Evolutionary conservation across 768 basidiomycete species (phyloP), one percentile per base, ranked within the genome.

Genomic region (Fomitopsis serialis): DNA sequence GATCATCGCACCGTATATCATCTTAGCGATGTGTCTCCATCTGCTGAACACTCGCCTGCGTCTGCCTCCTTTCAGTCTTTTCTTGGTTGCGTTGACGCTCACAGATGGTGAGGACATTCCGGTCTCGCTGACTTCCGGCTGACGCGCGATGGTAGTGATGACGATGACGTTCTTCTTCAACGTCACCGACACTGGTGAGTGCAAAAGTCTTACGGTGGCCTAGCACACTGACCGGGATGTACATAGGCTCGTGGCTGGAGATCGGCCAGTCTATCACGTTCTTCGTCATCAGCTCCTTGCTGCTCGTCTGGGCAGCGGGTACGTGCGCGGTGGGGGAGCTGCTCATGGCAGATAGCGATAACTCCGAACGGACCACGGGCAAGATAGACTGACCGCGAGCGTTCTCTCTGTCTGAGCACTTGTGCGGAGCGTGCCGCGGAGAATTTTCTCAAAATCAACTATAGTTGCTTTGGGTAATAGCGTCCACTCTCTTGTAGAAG

Each of bases 221-320:
- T 12, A 35, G 42, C 45, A 4, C 25, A n/a, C 2, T 40, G 19
- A 40, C 37, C 15, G 6, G 54, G 21, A 6, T 46, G 22, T 37
- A 17, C 25, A 34, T 60, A 79, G 87, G 92, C 0, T 90, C 87
- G 2, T 94, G 92, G 92, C 72, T 93, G 53, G 89, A 94, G 63
- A 94, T 92, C 49, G 91, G 92, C 6, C 87, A 90, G 63, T 85
- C 89, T 0, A 92, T 94, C 65, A 90, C 80, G 47, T 92, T 92
- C 71, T 94, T 92, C 69, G 86, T 85, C 59, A 89, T 93, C 55
- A 82, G 88, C 1, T 91, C 89, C 1, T 69, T 92, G 35, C 71
- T 94, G 51, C 74, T 89, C 37, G 74, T 90, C 3, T 92, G 88
- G 82, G 85, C 87, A 0, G 87, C 85, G 24, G 88, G 82, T 1